Evolutionary conservation across 129 eudicot genomes (phyloP).

Genomic region (Flaveria sonorensis): DNA sequence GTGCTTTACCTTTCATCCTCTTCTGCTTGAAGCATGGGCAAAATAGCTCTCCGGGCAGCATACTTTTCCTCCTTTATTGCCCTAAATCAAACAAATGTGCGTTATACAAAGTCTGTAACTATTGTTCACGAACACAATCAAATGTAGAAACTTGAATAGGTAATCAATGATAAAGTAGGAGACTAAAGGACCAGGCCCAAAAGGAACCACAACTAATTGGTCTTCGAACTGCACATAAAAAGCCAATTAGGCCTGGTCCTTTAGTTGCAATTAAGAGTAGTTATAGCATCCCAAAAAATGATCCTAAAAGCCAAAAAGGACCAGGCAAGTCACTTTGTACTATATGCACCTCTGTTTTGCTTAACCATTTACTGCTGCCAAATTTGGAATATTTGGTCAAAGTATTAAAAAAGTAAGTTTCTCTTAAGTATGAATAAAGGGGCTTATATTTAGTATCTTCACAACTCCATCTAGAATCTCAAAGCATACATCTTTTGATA

Average conservation of each 20-base stretch:
- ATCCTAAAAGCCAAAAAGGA: too few relatives aligned
- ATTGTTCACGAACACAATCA: background rate
- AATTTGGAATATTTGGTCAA: background rate
- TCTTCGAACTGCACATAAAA: background rate
- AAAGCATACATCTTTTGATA: background rate
- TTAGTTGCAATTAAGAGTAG: background rate
- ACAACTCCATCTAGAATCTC: background rate
- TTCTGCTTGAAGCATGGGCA: conserved; percentile 96
- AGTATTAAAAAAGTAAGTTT: background rate
- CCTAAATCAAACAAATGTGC: conserved; percentile 38
- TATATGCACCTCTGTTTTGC: too few relatives aligned
- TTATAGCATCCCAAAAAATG: background rate
- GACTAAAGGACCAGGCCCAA: background rate
- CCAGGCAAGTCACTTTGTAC: background rate
- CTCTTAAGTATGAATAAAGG: background rate
- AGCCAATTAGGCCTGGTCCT: background rate
- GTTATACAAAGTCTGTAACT: background rate
- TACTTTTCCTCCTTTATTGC: conserved; percentile 88
- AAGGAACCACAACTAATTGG: background rate
- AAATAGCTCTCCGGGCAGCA: conserved; percentile 85
- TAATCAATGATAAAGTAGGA: background rate
- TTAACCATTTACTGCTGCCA: background rate
- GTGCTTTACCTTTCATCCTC: conserved; percentile 86
- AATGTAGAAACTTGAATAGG: background rate
- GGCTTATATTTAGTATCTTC: background rate